These are phyloP conservation scores for Trichosporon sp. DNA, from an alignment of 1,284 basidiomycete species.

Conservation along the genomic window DNA sequence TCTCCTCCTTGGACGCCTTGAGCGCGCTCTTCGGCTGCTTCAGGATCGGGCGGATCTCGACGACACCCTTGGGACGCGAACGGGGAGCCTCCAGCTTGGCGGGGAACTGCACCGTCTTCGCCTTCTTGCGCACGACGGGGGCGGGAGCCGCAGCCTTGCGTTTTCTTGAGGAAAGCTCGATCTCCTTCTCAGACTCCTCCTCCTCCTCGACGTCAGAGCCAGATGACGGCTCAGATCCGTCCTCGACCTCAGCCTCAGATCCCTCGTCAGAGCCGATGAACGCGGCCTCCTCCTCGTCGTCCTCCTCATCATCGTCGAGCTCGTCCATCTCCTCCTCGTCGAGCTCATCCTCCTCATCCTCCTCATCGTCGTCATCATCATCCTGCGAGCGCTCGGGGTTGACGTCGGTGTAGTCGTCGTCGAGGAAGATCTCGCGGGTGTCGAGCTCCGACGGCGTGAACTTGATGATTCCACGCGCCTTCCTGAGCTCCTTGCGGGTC, in stretches of 20 bases:
- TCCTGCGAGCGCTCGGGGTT: conserved; percentile 24
- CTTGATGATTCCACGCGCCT: conserved; percentile 62
- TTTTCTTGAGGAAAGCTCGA: conserved; percentile 32
- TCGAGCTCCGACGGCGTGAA: conserved; percentile 63
- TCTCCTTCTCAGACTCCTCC: conserved; percentile 41
- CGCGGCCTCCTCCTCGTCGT: conserved; percentile 49
- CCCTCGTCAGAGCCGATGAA: conserved; percentile 48
- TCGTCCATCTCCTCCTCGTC: conserved; percentile 53
- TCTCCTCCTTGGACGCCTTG: not conserved
- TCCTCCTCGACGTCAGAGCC: conserved; percentile 47
- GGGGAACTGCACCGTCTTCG: conserved; percentile 40
- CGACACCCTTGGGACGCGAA: conserved; percentile 25
- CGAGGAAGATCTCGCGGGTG: conserved; percentile 62
- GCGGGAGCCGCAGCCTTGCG: conserved; percentile 33
- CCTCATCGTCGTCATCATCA: conserved; percentile 33
- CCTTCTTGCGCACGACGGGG: conserved; percentile 31
- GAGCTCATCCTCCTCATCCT: conserved; percentile 47
- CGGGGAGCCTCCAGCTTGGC: conserved; percentile 37
- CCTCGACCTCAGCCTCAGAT: conserved; percentile 52
- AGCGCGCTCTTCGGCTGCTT: conserved; percentile 23
- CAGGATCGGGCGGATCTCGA: conserved; percentile 29
- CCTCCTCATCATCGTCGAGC: conserved; percentile 45
- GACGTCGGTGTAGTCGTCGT: conserved; percentile 61
- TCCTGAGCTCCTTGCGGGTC: conserved; percentile 63
- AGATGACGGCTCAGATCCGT: conserved; percentile 50